phyloP scores from a whole-genome alignment of 225 moss, liverwort and hornwort genomes.

The Pleurozium schreberi region DNA sequence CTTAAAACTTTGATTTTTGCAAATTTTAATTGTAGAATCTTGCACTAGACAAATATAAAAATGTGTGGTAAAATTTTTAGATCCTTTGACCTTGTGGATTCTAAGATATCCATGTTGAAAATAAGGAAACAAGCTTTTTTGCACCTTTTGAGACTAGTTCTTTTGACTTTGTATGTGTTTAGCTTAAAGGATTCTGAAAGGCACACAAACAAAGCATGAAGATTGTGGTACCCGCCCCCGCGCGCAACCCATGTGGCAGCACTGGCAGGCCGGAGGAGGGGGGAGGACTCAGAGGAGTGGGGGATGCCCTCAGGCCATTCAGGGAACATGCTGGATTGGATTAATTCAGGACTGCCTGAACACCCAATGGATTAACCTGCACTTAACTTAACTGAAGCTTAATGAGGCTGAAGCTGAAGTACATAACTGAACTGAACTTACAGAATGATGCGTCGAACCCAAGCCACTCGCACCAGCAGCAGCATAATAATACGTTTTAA shows the following conservation, averaged over 20 bases:
- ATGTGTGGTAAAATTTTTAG: no score
- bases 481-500: no score
- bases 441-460: neutral
- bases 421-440: neutral
- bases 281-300: no score
- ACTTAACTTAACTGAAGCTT: neutral
- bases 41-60: no score
- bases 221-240: neutral
- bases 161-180: no score
- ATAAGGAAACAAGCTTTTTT: no score
- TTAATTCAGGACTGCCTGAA: neutral
- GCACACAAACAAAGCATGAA: neutral
- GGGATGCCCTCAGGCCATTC: neutral
- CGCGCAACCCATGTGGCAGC: neutral
- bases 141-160: no score
- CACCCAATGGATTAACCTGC: neutral
- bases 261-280: neutral
- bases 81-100: no score
- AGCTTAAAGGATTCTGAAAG: neutral
- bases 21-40: no score
- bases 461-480: neutral
- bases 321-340: neutral
- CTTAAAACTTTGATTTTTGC: no score
- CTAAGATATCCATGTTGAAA: no score
- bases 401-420: neutral